phyloP scores from a whole-genome alignment of 2,329 filamentous ascomycete species.

The Dendrostoma leiphaemia region DNA sequence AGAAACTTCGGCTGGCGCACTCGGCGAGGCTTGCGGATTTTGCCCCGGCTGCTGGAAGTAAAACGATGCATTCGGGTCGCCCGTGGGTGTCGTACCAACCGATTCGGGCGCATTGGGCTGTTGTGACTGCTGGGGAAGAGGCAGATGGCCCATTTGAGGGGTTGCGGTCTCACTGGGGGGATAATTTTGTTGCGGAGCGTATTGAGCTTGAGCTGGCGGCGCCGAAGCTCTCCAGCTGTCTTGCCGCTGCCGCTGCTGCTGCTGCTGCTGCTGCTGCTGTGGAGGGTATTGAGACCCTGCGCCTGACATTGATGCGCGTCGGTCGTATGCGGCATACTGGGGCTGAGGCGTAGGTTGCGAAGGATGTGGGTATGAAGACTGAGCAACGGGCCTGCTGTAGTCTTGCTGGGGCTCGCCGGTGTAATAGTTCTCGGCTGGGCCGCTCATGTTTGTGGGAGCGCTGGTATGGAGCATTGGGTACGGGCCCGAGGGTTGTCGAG shows the following conservation, averaged over 20 bases:
- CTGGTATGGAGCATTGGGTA: constrained; percentile 70
- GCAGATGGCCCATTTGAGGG: constrained; percentile 28
- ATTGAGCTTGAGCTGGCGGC: constrained; percentile 36
- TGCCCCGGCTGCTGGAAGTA: constrained; percentile 50
- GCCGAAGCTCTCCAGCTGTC: constrained; percentile 49
- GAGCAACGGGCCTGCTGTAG: constrained; percentile 46
- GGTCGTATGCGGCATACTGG: constrained; percentile 44
- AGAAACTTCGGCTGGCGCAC: constrained; percentile 38
- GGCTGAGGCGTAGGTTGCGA: constrained; percentile 42
- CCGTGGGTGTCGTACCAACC: constrained; percentile 31
- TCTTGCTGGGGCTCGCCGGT: constrained; percentile 57
- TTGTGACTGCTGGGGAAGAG: constrained; percentile 27
- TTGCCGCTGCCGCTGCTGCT: constrained; percentile 43
- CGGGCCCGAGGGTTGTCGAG: constrained; percentile 54
- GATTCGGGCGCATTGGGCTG: constrained; percentile 32
- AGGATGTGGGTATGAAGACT: constrained; percentile 52
- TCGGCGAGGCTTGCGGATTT: constrained; percentile 35
- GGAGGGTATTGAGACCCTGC: constrained; percentile 42
- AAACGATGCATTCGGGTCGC: constrained; percentile 56
- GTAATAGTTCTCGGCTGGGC: constrained; percentile 78
- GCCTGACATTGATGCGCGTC: constrained; percentile 38
- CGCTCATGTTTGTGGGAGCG: constrained; percentile 39
- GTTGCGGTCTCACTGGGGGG: constrained; percentile 31
- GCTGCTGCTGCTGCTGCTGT: constrained; percentile 43
- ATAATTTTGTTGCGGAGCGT: constrained; percentile 32